Percentiles rank a stretch among this genome's conserved stretches.
Conservation (phyloP, 495 filamentous ascomycete species). For the Saxispiralis lemnorum region DNA sequence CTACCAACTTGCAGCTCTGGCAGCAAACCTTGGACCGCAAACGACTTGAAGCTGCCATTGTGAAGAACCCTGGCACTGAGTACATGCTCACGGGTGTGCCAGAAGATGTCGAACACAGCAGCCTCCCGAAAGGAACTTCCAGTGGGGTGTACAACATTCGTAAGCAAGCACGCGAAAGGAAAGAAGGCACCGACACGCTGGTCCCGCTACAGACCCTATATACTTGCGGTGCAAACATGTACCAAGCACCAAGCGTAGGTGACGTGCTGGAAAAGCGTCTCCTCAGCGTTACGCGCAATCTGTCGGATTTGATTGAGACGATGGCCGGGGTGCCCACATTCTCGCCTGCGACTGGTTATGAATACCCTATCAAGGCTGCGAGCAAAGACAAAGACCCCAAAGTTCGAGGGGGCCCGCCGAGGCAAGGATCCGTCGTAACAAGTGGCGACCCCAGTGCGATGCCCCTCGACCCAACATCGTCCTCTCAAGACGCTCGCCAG, state of each 20-base stretch:
- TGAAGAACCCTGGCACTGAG: slow-evolving; percentile 53
- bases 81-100: slow-evolving; percentile 25
- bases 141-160: slow-evolving; percentile 80
- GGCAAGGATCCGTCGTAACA: slow-evolving; percentile 29
- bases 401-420: slow-evolving; percentile 24
- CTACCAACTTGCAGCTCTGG: slow-evolving; percentile 45
- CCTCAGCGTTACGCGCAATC: slow-evolving; percentile 32
- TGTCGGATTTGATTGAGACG: slow-evolving; percentile 49
- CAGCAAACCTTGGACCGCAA: slow-evolving; percentile 48
- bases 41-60: slow-evolving; percentile 59
- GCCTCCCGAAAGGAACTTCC: slow-evolving; percentile 33
- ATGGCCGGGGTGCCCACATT: slow-evolving; percentile 49
- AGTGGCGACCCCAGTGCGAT: slow-evolving; percentile 10
- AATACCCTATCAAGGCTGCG: slow-evolving; percentile 40
- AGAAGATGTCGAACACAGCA: slow-evolving; percentile 31
- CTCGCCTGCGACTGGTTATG: slow-evolving; percentile 55
- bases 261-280: slow-evolving; percentile 62
- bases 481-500: neutral
- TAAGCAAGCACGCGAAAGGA: slow-evolving; percentile 47
- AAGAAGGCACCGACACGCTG: slow-evolving; percentile 29
- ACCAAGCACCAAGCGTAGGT: slow-evolving; percentile 68
- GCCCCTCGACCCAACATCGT: slow-evolving; percentile 1
- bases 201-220: slow-evolving; percentile 63
- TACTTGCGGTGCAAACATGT: slow-evolving; percentile 67
- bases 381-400: slow-evolving; percentile 4